Percentiles rank a stretch among this genome's conserved stretches.
phyloP scores from a whole-genome alignment of 140 eudicot species.

The Senecio squalidus region DNA sequence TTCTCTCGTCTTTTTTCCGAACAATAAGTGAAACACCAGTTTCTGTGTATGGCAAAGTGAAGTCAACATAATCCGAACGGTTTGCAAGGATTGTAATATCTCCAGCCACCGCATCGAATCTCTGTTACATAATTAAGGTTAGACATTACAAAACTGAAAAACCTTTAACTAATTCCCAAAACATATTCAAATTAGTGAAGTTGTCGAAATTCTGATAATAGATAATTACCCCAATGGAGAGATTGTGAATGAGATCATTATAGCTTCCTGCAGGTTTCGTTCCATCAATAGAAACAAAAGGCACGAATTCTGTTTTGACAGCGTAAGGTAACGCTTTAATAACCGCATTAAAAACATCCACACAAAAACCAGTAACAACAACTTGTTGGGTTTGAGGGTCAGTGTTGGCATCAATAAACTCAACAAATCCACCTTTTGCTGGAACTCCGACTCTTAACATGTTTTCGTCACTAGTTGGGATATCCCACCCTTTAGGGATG shows the following conservation, averaged over 20 bases:
- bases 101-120: constrained; percentile 43
- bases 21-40: constrained; percentile 45
- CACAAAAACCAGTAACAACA: constrained; percentile 41
- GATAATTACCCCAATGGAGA: constrained; percentile 32
- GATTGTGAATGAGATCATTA: constrained; percentile 33
- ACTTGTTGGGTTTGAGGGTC: constrained; percentile 23
- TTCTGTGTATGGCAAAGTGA: constrained; percentile 50
- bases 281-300: constrained; percentile 21
- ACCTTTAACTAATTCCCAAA: neutral
- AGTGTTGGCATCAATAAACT: constrained; percentile 26
- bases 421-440: constrained; percentile 29
- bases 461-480: constrained; percentile 27
- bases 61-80: constrained; percentile 32
- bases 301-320: constrained; percentile 32
- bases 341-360: constrained; percentile 49
- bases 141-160: neutral
- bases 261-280: constrained; percentile 21
- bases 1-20: constrained; percentile 23
- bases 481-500: constrained; percentile 52
- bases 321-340: constrained; percentile 33
- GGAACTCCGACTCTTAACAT: constrained; percentile 47
- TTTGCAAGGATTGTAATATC: constrained; percentile 40
- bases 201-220: too few species aligned
- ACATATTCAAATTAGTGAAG: neutral
- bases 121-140: constrained; percentile 10